Evolutionary conservation across 2,329 filamentous ascomycete genomes (phyloP).

Genomic region (Colletotrichum cordylinicola): DNA sequence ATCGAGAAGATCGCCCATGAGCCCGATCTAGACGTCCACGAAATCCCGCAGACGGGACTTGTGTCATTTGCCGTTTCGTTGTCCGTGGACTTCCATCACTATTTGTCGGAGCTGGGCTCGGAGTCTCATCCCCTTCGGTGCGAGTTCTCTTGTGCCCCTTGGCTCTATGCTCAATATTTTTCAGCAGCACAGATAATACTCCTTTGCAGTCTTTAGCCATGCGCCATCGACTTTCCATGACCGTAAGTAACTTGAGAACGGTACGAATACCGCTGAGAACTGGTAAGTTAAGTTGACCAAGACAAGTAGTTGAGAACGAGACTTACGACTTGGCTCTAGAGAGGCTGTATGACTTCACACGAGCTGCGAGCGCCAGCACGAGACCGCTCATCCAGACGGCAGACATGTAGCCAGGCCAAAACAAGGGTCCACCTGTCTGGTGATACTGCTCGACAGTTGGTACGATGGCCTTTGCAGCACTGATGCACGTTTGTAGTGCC

Average conservation of each 20-base stretch:
- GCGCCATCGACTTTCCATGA: slow-evolving; percentile 1
- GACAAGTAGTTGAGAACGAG: neutral
- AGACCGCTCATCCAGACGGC: slow-evolving; percentile 42
- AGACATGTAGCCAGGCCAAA: slow-evolving; percentile 39
- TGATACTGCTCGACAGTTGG: neutral
- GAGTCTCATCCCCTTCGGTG: neutral
- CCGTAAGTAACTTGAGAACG: neutral
- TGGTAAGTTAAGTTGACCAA: neutral
- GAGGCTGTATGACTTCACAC: neutral
- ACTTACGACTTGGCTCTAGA: neutral
- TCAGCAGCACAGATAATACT: slow-evolving; percentile 1
- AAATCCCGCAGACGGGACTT: neutral
- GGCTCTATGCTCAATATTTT: neutral
- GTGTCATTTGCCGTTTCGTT: neutral
- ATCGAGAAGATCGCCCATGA: neutral
- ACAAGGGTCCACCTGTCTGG: slow-evolving; percentile 5
- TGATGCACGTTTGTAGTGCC: slow-evolving; percentile 10
- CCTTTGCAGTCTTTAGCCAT: slow-evolving; percentile 16
- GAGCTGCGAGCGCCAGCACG: slow-evolving; percentile 35
- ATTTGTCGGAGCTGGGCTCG: neutral
- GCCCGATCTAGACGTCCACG: neutral
- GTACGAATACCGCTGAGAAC: neutral
- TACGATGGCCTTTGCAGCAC: neutral
- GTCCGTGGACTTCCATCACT: neutral
- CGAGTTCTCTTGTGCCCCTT: neutral